These are phyloP conservation scores for Corymbia citriodora DNA, from an alignment of 441 rosid genomes.

Conservation along the genomic window DNA sequence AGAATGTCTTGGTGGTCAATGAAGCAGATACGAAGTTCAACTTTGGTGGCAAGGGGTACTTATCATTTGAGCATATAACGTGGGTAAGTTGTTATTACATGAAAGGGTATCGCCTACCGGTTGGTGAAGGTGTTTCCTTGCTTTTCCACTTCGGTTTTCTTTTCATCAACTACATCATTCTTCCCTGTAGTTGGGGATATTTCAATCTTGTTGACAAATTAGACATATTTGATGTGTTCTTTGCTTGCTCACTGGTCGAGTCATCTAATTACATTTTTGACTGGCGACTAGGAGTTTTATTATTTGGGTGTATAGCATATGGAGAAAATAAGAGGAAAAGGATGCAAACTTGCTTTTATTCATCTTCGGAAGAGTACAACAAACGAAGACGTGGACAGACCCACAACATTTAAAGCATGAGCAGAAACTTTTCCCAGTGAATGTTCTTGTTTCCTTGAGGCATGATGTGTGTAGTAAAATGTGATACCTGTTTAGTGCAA, in stretches of 20 bases:
- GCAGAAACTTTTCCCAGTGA: not conserved
- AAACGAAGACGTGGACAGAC: not conserved
- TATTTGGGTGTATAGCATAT: not conserved
- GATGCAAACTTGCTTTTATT: not conserved
- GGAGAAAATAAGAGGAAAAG: not conserved
- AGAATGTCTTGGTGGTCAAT: conserved; percentile 79
- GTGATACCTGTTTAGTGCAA: too few relatives aligned
- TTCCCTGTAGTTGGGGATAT: not conserved
- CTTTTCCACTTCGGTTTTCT: not conserved
- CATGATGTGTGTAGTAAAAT: too few relatives aligned
- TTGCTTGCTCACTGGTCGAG: not conserved
- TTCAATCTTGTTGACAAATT: not conserved
- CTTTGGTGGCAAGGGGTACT: conserved; percentile 89
- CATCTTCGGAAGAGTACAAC: not conserved
- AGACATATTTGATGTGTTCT: not conserved
- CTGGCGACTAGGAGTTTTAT: not conserved
- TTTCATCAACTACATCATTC: not conserved
- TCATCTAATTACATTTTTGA: not conserved
- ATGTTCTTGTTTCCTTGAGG: not conserved
- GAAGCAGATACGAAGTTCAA: conserved; percentile 71
- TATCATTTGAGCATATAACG: conserved; percentile 88
- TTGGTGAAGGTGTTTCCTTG: not conserved
- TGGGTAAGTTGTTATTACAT: conserved; percentile 54
- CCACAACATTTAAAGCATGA: not conserved
- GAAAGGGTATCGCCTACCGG: not conserved